Percentiles rank a stretch among this genome's conserved stretches.
Evolutionary conservation across 2,329 filamentous ascomycete species (phyloP).

Genomic region (Xylariaceae sp.): DNA sequence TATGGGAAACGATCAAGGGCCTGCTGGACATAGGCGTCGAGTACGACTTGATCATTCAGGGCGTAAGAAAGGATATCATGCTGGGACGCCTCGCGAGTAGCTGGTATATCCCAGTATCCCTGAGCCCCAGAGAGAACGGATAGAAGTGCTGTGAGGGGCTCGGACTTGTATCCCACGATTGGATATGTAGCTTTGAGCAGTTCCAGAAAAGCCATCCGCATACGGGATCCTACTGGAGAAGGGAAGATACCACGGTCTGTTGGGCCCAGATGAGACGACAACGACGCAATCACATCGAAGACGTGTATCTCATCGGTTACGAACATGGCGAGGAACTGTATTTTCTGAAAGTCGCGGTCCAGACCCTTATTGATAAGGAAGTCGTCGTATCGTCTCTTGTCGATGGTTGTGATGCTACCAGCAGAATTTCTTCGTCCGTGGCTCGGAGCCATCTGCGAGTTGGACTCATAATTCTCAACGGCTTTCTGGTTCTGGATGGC

Average conservation of each 20-base stretch:
- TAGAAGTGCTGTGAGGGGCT: conserved; percentile 62
- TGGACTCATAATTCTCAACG: conserved; percentile 49
- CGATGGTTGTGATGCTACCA: conserved; percentile 58
- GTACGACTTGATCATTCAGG: conserved; percentile 51
- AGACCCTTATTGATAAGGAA: conserved; percentile 48
- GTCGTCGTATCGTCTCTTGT: conserved; percentile 53
- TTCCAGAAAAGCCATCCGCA: conserved; percentile 62
- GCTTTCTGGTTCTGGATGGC: conserved; percentile 54
- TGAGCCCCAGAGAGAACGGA: conserved; percentile 55
- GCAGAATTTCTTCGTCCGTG: conserved; percentile 52
- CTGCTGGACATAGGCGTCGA: conserved; percentile 58
- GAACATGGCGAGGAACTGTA: conserved; percentile 45
- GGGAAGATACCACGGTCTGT: conserved; percentile 45
- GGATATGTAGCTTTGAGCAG: conserved; percentile 63
- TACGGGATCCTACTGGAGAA: conserved; percentile 53
- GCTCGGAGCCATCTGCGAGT: conserved; percentile 38
- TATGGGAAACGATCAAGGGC: conserved; percentile 77
- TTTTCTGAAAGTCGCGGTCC: conserved; percentile 47
- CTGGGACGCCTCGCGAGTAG: conserved; percentile 32
- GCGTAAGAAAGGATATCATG: conserved; percentile 38
- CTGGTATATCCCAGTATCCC: conserved; percentile 50
- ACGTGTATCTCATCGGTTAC: conserved; percentile 48
- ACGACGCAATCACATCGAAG: conserved; percentile 49
- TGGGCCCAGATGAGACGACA: conserved; percentile 45
- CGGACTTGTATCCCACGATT: conserved; percentile 66